Evolutionary conservation across 2,329 filamentous ascomycete species (phyloP), one percentile per base, ranked within the genome.

Genomic region (Bipolaris zeicola): DNA sequence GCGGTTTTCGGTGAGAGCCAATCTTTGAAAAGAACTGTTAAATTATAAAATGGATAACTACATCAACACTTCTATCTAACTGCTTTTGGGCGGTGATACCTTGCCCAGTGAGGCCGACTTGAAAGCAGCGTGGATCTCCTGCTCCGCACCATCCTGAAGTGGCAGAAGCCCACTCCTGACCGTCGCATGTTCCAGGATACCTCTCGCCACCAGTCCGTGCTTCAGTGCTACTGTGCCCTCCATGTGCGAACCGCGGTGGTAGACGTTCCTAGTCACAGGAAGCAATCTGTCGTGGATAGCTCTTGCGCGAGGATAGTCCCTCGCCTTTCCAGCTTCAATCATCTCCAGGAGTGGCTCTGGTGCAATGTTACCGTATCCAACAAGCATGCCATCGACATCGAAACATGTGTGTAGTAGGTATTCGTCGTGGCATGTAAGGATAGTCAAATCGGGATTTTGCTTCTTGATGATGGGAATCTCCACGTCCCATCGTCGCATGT

Each of bases 401-500:
- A 83, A 83, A 26, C 75, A 73, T 1, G 80, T 83, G 68, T 83
- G 80, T 6, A 83, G 72, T 4, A 83, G 77, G 60, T 83, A 83
- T 64, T 83, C 81, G 62, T 83, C 81, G 60, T 83, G 81, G 57
- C 81, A 83, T 10, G 80, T 81, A 5, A 83, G 71, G 14, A 83
- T 79, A 47, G 82, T 81, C 1, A 84, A 73, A 2, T 81, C 77
- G 0, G 81, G 81, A 5, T 81, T 77, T 62, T 82, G 73, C 24
- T 68, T 67, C 46, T 80, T 78, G 70, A 84, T 82, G 24, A 83
- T 76, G 14, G 81, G 82, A 57, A 84, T 84, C 67, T 84, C 82
- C 0, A 80, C 82, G 49, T 84, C 82, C 82, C 82, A 84, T 16
- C 82, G 79, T n/a, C 80, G 77, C 82, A 84, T 83, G 68, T 84